Conservation (phyloP, 2,329 filamentous ascomycete species). For the Xylaria sp. region DNA sequence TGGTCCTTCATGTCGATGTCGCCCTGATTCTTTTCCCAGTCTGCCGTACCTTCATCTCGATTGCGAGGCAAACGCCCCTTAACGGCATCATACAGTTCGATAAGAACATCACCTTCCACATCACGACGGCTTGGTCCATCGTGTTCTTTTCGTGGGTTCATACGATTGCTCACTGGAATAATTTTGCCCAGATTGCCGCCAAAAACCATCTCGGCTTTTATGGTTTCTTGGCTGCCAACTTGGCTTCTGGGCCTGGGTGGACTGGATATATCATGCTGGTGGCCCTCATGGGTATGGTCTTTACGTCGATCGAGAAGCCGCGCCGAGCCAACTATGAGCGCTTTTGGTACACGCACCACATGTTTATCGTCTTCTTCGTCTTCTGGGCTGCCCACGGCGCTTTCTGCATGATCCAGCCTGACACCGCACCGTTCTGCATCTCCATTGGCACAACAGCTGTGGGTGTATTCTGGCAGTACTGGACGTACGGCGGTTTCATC, state of each 20-base stretch:
- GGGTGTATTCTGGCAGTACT: constrained; percentile 90
- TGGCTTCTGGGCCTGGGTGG: constrained; percentile 84
- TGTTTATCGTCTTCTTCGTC: constrained; percentile 88
- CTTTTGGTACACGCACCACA: constrained; percentile 91
- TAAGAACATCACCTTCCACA: constrained; percentile 91
- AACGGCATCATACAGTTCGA: constrained; percentile 90
- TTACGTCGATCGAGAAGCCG: constrained; percentile 81
- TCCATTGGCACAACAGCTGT: constrained; percentile 72
- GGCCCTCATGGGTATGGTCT: constrained; percentile 79
- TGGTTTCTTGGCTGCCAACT: constrained; percentile 81
- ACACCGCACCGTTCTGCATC: constrained; percentile 81
- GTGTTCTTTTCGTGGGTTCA: constrained; percentile 90
- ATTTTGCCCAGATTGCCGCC: constrained; percentile 80
- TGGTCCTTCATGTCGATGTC: constrained; percentile 84
- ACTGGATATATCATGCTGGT: constrained; percentile 87
- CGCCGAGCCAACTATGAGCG: constrained; percentile 85
- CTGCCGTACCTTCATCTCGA: constrained; percentile 84
- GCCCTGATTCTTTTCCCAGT: constrained; percentile 83
- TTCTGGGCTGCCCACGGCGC: constrained; percentile 92
- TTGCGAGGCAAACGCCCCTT: constrained; percentile 81
- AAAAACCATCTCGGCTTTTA: constrained; percentile 82
- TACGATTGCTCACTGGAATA: constrained; percentile 88
- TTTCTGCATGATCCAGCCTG: constrained; percentile 91
- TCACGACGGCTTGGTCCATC: constrained; percentile 85
- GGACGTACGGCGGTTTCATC: constrained; percentile 84